Percentiles rank a stretch among this genome's conserved stretches.
phyloP scores from a whole-genome alignment of 176 grass and related monocot genomes.

The Oryza longistaminata region DNA sequence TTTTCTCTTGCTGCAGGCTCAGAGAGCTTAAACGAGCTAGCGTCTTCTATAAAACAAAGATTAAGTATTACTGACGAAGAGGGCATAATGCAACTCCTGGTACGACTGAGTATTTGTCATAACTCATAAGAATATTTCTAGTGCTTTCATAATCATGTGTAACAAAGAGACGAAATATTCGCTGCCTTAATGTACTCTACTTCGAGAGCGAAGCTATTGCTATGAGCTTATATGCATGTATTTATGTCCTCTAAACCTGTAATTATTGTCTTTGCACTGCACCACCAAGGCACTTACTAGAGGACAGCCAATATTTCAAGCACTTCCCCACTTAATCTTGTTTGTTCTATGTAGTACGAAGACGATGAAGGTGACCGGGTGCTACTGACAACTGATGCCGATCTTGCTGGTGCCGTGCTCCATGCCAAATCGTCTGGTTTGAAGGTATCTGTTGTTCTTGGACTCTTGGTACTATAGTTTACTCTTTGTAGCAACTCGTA shows the following conservation, averaged over 20 bases:
- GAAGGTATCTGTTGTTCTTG: conserved; percentile 61
- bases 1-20: conserved; percentile 46
- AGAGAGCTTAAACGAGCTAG: conserved; percentile 70
- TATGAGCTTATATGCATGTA: conserved; percentile 11
- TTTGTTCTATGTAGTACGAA: conserved; percentile 73
- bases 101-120: conserved; percentile 43
- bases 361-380: conserved; percentile 94
- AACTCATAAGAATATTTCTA: conserved; percentile 2
- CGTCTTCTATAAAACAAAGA: conserved; percentile 64
- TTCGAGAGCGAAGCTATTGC: neutral
- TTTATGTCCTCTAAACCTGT: neutral
- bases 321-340: conserved; percentile 8
- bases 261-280: conserved; percentile 10
- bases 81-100: conserved; percentile 77
- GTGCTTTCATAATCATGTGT: conserved; percentile 14
- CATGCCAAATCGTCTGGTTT: conserved; percentile 77
- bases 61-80: conserved; percentile 54
- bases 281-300: neutral
- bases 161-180: conserved; percentile 19
- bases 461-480: neutral
- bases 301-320: neutral
- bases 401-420: conserved; percentile 76
- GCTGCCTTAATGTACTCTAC: conserved; percentile 2
- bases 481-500: neutral
- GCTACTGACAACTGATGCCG: conserved; percentile 69